Evolutionary conservation across 768 basidiomycete species (phyloP).

Genomic region (Rhodocollybia butyracea): DNA sequence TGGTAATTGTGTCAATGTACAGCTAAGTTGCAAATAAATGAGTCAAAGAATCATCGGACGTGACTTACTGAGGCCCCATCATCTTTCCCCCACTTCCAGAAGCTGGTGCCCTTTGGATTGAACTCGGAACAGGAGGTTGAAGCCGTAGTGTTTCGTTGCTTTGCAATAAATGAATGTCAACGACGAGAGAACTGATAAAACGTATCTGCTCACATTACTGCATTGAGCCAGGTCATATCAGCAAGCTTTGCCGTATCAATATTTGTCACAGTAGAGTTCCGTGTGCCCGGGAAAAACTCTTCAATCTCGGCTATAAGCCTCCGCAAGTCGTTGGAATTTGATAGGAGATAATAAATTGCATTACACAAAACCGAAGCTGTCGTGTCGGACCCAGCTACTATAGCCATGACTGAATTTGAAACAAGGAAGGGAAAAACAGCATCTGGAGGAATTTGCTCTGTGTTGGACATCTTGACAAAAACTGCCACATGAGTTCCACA

Average conservation of each 20-base stretch:
- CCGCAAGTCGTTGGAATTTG: constrained; percentile 23
- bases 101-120: constrained; percentile 29
- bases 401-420: constrained; percentile 36
- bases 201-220: constrained; percentile 33
- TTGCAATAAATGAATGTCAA: too few species aligned
- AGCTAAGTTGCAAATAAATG: constrained; percentile 16
- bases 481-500: neutral
- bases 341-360: constrained; percentile 29
- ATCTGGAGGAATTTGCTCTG: neutral
- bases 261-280: constrained; percentile 1
- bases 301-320: constrained; percentile 34
- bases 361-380: constrained; percentile 32
- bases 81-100: constrained; percentile 24
- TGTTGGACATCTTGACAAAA: neutral
- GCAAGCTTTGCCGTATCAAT: constrained; percentile 19
- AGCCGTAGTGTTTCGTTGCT: constrained; percentile 41
- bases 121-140: constrained; percentile 33
- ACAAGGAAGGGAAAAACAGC: constrained; percentile 22
- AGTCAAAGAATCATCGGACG: neutral
- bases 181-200: too few species aligned
- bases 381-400: constrained; percentile 46
- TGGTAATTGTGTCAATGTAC: constrained; percentile 7
- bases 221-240: constrained; percentile 31
- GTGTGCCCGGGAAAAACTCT: constrained; percentile 13
- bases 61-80: constrained; percentile 25